Evolutionary conservation across 2,329 filamentous ascomycete genomes (phyloP).

Genomic region (Fusarium hainanense): DNA sequence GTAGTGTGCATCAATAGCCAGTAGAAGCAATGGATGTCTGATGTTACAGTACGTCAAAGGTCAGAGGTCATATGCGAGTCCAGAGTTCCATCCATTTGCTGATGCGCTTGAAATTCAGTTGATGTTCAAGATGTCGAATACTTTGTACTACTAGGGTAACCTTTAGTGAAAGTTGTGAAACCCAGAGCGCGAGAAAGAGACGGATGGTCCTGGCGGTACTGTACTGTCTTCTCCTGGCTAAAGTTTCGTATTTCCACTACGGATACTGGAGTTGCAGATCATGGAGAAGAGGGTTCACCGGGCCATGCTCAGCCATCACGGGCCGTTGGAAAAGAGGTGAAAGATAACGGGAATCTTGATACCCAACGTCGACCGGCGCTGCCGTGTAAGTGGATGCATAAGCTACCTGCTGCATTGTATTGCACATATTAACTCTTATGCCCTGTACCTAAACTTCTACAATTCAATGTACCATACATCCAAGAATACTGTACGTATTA

Average conservation of each 20-base stretch:
- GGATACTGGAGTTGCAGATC: slow-evolving; percentile 23
- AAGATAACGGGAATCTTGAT: slow-evolving; percentile 40
- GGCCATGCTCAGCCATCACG: slow-evolving; percentile 24
- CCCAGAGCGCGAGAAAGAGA: slow-evolving; percentile 11
- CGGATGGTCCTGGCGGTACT: slow-evolving; percentile 18
- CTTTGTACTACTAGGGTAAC: not conserved
- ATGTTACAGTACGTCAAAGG: slow-evolving; percentile 4
- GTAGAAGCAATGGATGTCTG: not conserved
- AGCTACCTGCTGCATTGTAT: not conserved
- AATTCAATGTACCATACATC: not conserved
- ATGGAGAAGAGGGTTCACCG: slow-evolving; percentile 34
- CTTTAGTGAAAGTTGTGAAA: slow-evolving; percentile 20
- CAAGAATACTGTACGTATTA: not conserved
- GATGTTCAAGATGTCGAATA: slow-evolving; percentile 3
- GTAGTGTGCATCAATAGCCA: not conserved
- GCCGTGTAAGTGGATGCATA: slow-evolving; percentile 27
- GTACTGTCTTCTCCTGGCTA: slow-evolving; percentile 2
- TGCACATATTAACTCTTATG: not conserved
- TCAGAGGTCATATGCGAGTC: not conserved
- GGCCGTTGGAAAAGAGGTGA: slow-evolving; percentile 39
- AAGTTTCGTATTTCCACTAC: not conserved
- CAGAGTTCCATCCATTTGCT: slow-evolving; percentile 1
- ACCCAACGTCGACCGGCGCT: slow-evolving; percentile 23
- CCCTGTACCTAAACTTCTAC: not conserved
- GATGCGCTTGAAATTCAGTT: not conserved